phyloP scores from a whole-genome alignment of 2,329 filamentous ascomycete species.

The Cytospora chrysosperma region DNA sequence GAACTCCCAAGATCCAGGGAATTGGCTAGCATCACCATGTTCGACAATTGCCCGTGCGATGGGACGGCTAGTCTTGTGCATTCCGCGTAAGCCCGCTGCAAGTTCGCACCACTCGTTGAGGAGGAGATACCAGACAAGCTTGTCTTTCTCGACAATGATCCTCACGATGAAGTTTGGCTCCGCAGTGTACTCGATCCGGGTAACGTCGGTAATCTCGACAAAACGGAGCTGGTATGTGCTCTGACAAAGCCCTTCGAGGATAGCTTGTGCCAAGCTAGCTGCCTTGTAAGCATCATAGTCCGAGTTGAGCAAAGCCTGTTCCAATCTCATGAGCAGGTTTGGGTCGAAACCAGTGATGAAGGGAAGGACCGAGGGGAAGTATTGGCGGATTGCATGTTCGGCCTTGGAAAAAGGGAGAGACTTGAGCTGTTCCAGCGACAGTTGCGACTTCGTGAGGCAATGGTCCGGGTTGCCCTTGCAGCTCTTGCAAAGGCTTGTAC shows the following conservation, averaged over 20 bases:
- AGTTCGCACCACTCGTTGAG: conserved; percentile 14
- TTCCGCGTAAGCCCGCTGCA: background rate
- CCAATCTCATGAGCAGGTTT: background rate
- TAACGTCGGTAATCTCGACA: conserved; percentile 20
- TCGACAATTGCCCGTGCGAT: conserved; percentile 24
- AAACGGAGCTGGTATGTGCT: conserved; percentile 18
- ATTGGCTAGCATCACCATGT: background rate
- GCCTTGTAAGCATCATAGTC: background rate
- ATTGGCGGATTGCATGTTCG: conserved; percentile 6
- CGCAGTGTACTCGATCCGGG: conserved; percentile 20
- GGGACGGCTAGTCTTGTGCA: conserved; percentile 20
- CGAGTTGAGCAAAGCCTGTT: background rate
- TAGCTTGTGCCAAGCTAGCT: background rate
- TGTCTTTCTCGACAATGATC: conserved; percentile 9
- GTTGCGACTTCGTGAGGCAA: conserved; percentile 24
- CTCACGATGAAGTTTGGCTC: conserved; percentile 18
- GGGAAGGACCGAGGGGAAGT: conserved; percentile 15
- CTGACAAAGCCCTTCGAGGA: conserved; percentile 14
- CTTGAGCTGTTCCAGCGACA: conserved; percentile 7
- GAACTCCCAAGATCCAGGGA: conserved; percentile 20
- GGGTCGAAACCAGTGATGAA: background rate
- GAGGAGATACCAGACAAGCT: conserved; percentile 19
- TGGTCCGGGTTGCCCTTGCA: conserved; percentile 43
- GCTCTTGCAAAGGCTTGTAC: conserved; percentile 36
- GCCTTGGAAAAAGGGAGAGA: conserved; percentile 13